Conservation (phyloP, 208 protist genomes). For the Leishmania guyanensis region DNA sequence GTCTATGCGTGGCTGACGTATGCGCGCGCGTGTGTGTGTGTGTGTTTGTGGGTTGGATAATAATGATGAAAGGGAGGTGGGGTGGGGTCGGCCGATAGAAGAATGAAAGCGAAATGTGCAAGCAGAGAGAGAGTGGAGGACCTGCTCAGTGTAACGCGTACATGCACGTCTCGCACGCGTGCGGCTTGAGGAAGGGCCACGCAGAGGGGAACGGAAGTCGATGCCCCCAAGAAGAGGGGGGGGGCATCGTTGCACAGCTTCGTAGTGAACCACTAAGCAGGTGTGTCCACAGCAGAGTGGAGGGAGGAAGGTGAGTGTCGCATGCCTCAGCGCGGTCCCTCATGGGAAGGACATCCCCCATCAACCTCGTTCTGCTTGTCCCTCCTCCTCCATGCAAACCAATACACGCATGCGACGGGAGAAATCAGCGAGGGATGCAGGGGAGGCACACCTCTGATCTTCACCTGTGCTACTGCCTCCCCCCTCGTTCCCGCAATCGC, state of each 20-base stretch:
- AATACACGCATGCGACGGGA: too few relatives aligned
- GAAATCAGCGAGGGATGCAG: too few relatives aligned
- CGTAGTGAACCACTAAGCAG: not conserved
- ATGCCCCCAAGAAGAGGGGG: not conserved
- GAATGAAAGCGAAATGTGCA: not conserved
- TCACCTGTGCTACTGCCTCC: not conserved
- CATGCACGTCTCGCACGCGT: not conserved
- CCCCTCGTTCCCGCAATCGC: not conserved
- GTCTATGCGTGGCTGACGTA: not conserved
- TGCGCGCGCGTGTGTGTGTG: conserved; percentile 8
- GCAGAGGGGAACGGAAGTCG: not conserved
- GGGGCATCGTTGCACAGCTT: not conserved
- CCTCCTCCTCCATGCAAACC: too few relatives aligned
- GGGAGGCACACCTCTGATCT: not conserved
- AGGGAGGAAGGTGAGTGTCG: not conserved
- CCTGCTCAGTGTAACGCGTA: not conserved
- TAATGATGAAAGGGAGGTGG: not conserved
- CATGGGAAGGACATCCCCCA: not conserved
- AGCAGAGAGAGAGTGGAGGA: not conserved
- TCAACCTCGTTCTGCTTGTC: too few relatives aligned
- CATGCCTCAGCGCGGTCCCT: not conserved
- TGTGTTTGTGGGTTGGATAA: not conserved
- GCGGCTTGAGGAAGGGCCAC: not conserved
- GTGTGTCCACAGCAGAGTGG: not conserved
- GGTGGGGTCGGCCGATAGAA: not conserved